Percentiles rank a stretch among this genome's conserved stretches.
Conservation (phyloP, 169 alveolate genomes). For the Babesia microti region DNA sequence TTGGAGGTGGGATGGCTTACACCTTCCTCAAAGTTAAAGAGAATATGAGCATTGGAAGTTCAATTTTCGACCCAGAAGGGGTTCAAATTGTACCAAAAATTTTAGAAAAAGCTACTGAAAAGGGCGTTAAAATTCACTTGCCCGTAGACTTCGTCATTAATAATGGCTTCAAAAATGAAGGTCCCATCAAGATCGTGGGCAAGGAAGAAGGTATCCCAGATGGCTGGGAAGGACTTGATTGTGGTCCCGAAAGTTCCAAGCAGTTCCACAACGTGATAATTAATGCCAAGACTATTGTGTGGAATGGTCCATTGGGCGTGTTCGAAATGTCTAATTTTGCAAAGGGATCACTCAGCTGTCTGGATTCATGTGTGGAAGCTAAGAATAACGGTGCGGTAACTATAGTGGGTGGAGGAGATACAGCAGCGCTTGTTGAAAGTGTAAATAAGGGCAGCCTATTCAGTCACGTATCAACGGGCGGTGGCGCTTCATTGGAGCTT, state of each 20-base stretch:
- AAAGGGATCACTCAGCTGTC: conserved; percentile 75
- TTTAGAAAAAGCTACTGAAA: conserved; percentile 81
- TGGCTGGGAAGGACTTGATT: conserved; percentile 94
- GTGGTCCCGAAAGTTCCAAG: conserved; percentile 86
- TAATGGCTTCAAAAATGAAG: conserved; percentile 78
- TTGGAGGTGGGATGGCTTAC: conserved; percentile 99
- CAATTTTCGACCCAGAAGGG: conserved; percentile 93
- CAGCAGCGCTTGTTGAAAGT: conserved; percentile 81
- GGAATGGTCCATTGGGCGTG: conserved; percentile 96
- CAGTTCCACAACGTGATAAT: conserved; percentile 60
- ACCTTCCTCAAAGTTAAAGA: conserved; percentile 85
- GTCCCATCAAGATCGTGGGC: conserved; percentile 65
- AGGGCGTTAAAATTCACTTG: conserved; percentile 81
- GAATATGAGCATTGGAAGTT: conserved; percentile 80
- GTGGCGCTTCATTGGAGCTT: conserved; percentile 96
- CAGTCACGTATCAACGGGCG: conserved; percentile 97
- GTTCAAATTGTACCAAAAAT: conserved; percentile 86
- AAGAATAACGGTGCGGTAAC: conserved; percentile 83
- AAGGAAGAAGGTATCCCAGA: conserved; percentile 83
- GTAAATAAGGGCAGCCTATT: conserved; percentile 70
- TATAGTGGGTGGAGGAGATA: conserved; percentile 93
- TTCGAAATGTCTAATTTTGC: conserved; percentile 84
- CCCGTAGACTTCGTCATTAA: conserved; percentile 89
- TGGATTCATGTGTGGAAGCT: conserved; percentile 78
- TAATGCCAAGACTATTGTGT: conserved; percentile 80